These are phyloP conservation scores for Spergularia marina DNA, from an alignment of 148 eudicot genomes.

Conservation along the genomic window DNA sequence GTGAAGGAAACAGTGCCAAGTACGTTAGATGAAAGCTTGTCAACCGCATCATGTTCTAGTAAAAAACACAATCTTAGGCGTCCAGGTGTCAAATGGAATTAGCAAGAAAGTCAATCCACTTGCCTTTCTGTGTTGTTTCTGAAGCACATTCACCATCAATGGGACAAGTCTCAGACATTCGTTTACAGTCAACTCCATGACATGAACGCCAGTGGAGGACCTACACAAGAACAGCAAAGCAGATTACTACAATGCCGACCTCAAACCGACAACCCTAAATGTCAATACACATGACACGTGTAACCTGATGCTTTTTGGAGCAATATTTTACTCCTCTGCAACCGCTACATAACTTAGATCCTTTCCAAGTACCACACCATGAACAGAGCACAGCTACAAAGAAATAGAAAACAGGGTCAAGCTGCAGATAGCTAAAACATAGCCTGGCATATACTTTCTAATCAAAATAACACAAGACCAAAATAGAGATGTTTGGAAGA, in stretches of 20 bases:
- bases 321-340: not conserved
- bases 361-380: conserved; percentile 24
- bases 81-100: not conserved
- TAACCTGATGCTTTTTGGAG: conserved; percentile 13
- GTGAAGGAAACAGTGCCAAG: too few relatives aligned
- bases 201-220: conserved; percentile 7
- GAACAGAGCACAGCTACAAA: conserved; percentile 20
- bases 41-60: too few relatives aligned
- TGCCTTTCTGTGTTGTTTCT: not conserved
- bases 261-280: not conserved
- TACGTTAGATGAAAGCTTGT: too few relatives aligned
- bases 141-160: not conserved
- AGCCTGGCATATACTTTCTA: too few relatives aligned
- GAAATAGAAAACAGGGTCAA: not conserved
- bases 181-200: not conserved
- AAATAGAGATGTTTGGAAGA: too few relatives aligned
- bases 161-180: not conserved
- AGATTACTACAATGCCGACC: not conserved
- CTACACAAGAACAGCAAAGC: not conserved
- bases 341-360: conserved; percentile 20
- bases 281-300: not conserved
- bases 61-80: too few relatives aligned
- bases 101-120: not conserved
- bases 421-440: too few relatives aligned
- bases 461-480: too few relatives aligned